Percentiles rank a stretch among this genome's conserved stretches.
These are phyloP conservation scores for Chlorella sp. DNA, from an alignment of 139 green algal genomes.

Conservation along the genomic window DNA sequence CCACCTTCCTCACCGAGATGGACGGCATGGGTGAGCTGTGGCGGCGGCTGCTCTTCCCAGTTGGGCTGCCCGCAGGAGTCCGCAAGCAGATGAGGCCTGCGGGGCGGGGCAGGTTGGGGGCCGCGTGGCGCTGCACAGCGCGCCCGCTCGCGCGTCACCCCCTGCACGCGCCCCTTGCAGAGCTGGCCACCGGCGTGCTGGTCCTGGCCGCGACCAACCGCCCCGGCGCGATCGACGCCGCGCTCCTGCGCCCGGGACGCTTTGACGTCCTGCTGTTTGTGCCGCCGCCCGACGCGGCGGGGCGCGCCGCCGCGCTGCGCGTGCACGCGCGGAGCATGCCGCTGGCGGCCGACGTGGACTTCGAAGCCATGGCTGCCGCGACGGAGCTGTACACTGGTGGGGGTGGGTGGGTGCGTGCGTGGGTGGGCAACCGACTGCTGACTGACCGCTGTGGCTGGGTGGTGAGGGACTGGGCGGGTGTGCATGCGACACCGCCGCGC, in stretches of 20 bases:
- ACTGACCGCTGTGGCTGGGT: background rate
- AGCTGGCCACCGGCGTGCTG: constrained; percentile 70
- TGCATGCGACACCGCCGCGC: background rate
- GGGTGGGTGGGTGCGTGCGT: background rate
- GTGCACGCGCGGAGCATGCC: constrained; percentile 65
- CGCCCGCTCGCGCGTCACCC: too few species aligned
- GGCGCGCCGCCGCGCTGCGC: constrained; percentile 40
- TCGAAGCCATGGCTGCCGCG: constrained; percentile 47
- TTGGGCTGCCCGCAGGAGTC: too few species aligned
- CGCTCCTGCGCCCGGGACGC: constrained; percentile 79
- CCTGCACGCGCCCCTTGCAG: too few species aligned
- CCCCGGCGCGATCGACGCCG: constrained; percentile 69
- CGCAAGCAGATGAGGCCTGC: too few species aligned
- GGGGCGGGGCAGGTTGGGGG: too few species aligned
- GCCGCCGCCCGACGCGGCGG: constrained; percentile 80
- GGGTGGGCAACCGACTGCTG: background rate
- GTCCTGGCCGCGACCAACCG: constrained; percentile 87
- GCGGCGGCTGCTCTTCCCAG: too few species aligned
- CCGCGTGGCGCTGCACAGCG: too few species aligned
- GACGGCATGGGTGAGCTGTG: too few species aligned
- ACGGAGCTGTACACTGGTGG: constrained; percentile 62
- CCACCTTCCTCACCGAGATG: constrained; percentile 84
- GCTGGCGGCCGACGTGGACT: constrained; percentile 77
- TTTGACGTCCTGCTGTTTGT: constrained; percentile 88
- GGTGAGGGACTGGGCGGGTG: background rate